Base-by-base conservation (phyloP, 345 rosid species). In the Eucalyptus curtisii region DNA sequence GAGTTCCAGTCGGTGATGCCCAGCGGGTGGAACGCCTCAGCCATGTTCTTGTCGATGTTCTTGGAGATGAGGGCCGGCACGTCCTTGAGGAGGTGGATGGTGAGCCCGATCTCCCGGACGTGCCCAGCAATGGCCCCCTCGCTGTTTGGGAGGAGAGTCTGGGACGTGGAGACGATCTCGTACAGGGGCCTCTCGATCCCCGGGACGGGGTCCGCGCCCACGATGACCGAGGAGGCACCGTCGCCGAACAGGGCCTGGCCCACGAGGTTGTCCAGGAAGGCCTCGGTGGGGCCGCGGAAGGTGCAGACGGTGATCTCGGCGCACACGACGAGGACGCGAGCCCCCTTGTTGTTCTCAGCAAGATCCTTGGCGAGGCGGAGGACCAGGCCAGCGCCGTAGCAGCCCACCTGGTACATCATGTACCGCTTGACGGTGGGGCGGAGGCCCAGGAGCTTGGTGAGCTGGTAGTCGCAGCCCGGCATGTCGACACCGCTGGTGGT, bases 321-420 rank as follows among this genome's bases (percentile, higher is more conserved):
- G 90, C 93, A 92, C n/a, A 94, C 94, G 3, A 92, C 92, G 4
- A 94, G 94, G 71, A 94, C 92, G 1, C 95, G 93, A 0, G 95
- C 93, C 0, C 93, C 94, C 40, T 84, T 92, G 90, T 93, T 94
- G 92, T 94, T 94, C 90, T 94, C 96, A 5, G 94, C 95, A 1
- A 94, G 59, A 88, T 94, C 96, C 61, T 94, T 94, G 59, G 96
- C 95, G 1, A 94, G 86, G 7, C 95, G 95, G 49, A 94, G 92
- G 57, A 92, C 95, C 2, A 93, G 91, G 87, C 94, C 95, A 1
- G 93, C 95, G 0, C 91, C 94, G 9, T 90, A 94, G 85, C 95
- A 94, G 5, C 95, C 95, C 80, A 93, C 95, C 82, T 93, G 96
- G 87, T 93, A 93, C 93, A 94, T 92, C 96, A 94, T 94, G 90